Percentiles rank a stretch among this genome's conserved stretches.
These are phyloP conservation scores for Epichloe sp. DNA, from an alignment of 2,329 filamentous ascomycete species.

Conservation along the genomic window DNA sequence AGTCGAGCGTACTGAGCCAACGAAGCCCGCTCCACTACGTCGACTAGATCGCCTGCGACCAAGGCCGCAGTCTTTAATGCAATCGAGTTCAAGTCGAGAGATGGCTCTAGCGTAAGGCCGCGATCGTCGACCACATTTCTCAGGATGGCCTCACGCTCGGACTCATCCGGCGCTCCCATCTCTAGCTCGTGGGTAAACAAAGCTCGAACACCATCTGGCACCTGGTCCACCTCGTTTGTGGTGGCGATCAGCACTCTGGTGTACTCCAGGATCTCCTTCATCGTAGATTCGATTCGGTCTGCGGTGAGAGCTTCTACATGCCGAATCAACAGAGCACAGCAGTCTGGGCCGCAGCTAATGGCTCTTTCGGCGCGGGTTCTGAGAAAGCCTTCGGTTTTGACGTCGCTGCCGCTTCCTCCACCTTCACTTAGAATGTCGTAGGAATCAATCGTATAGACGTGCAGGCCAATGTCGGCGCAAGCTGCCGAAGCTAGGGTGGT, in stretches of 20 bases:
- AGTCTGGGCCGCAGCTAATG: slow-evolving; percentile 73
- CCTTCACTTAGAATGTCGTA: slow-evolving; percentile 94
- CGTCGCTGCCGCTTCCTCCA: slow-evolving; percentile 66
- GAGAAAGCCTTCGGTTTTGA: slow-evolving; percentile 86
- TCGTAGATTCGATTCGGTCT: slow-evolving; percentile 73
- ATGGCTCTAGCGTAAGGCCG: slow-evolving; percentile 63
- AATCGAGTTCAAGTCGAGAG: slow-evolving; percentile 72
- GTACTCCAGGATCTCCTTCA: slow-evolving; percentile 72
- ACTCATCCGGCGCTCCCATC: slow-evolving; percentile 83
- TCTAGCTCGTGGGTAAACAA: slow-evolving; percentile 94
- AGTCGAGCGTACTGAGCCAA: slow-evolving; percentile 66
- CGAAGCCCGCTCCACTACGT: slow-evolving; percentile 82
- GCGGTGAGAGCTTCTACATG: slow-evolving; percentile 87
- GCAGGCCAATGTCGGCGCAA: slow-evolving; percentile 78
- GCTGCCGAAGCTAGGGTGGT: slow-evolving; percentile 63
- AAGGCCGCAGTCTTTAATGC: slow-evolving; percentile 92
- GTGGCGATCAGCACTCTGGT: slow-evolving; percentile 81
- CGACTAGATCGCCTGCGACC: slow-evolving; percentile 85
- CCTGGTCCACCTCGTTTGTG: slow-evolving; percentile 87
- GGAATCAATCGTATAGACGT: slow-evolving; percentile 78
- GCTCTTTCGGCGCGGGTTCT: slow-evolving; percentile 80
- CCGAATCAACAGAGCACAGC: slow-evolving; percentile 71
- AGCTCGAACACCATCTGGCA: slow-evolving; percentile 78
- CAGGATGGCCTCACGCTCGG: slow-evolving; percentile 79
- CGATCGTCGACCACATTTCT: slow-evolving; percentile 64